Base-by-base conservation (phyloP, 2,329 filamentous ascomycete species). In the Herpotrichia juniperi region DNA sequence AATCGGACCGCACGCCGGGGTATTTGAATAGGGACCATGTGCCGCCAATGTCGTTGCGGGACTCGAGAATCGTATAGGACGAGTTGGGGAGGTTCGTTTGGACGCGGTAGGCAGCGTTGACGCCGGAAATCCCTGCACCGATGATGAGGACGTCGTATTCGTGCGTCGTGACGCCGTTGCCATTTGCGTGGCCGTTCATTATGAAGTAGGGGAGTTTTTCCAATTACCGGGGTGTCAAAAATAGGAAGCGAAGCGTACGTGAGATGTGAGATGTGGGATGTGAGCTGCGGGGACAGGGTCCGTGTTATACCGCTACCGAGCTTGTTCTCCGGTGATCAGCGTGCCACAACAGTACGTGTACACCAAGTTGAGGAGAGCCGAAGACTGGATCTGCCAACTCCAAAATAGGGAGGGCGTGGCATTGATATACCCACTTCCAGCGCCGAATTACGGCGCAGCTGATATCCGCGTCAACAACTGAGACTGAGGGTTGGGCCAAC, bases 11-110 rank as follows among this genome's bases (percentile, higher is more conserved):
- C 57, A 90, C 87, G 7, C 90, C 87, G 0, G 88, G 89, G 61
- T 91, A 93, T 34, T 81, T 83, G 76, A 91, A 93, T 2, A 92
- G 75, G 62, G 88, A 86, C 90, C 90, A 93, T 0, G 90, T 93
- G 1, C 90, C 90, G 1, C 90, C 90, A 5, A 93, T 78, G 22
- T 78, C 75, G 44, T 81, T 76, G 28, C 90, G 85, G 1, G 79
- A 80, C 69, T 93, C 90, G 14, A 93, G 79, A 22, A 93, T 83
- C 11, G 82, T 79, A 66, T 89, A 92, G 2, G 72, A 81, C 32
- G 79, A 74, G 37, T 77, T 66, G 0, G 87, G 85, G 1, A 86
- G 74, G 22, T 80, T 71, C 1, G 78, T 78, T 61, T 90, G 85
- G 1, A 91, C 61, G n/a, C 87, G 84, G 64, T 92, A 91, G 12